Base-by-base conservation (phyloP, 2,329 filamentous ascomycete species). In the Aquanectria penicillioides region DNA sequence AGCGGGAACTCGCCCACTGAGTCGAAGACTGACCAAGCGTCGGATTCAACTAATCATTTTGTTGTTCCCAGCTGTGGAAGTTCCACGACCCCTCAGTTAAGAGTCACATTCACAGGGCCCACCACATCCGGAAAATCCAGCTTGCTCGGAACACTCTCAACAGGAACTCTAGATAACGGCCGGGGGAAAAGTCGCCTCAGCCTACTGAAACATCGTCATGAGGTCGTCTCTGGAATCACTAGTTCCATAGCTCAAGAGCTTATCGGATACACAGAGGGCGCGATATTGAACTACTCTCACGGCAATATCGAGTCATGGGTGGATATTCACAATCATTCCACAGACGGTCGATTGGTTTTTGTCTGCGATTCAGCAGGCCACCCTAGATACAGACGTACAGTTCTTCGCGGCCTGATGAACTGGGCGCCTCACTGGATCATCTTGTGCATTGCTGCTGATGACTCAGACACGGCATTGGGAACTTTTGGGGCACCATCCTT, bases 371-470 rank as follows among this genome's bases (percentile, higher is more conserved):
- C 94, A 40, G 94, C 94, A 13, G 95, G 95, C 0, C 92, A 97
- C 64, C 90, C 94, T 31, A 88, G 93, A 38, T 99, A 95, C 75
- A 86, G 93, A 43, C 89, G 95, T 54, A 98, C 94, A 6, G 94
- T 93, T 3, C 81, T 98, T 50, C 87, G 94, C 59, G 93, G 94
- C 1, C 81, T 99, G n/a, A 85, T 99, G 63, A 95, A 94, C 40
- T 98, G 95, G 94, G 91, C 92, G 31, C 95, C 95, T 8, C 93
- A 98, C 73, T 99, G 95, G 89, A 93, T 92, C 1, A 75, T 97
- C 18, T 82, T 98, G 2, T 97, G 96, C 66, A 87, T 98, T 61
- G 88, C 93, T 41, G 93, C 92, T 29, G 91, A 95, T 69, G 90
- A 90, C 63, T 81, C 83, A 10, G 86, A 89, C 11, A 69, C 73